A percentile compares a stretch with the other conserved stretches of the same genome.
These are phyloP conservation scores for Draba incana DNA, from an alignment of 345 rosid species.

Conservation along the genomic window DNA sequence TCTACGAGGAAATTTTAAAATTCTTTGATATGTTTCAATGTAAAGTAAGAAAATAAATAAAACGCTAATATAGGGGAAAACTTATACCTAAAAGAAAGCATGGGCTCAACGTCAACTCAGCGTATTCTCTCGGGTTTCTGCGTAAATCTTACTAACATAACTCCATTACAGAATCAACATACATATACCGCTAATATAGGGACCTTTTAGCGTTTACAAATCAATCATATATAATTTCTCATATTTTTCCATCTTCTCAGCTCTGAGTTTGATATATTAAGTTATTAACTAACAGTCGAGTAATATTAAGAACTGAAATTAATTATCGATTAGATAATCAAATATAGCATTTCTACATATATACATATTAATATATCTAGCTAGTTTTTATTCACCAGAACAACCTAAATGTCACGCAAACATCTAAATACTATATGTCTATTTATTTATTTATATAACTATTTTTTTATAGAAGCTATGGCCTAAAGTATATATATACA, in stretches of 20 bases:
- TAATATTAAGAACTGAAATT: background rate
- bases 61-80: background rate
- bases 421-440: background rate
- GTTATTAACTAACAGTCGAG: background rate
- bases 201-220: background rate
- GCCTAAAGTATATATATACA: background rate
- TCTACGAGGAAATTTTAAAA: slow-evolving; percentile 25
- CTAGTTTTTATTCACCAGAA: background rate
- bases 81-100: slow-evolving; percentile 20
- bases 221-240: background rate
- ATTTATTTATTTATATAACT: background rate
- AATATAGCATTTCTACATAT: background rate
- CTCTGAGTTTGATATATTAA: background rate
- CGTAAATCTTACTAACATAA: slow-evolving; percentile 24
- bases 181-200: background rate
- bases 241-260: background rate
- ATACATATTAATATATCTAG: background rate
- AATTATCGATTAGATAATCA: background rate
- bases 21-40: slow-evolving; percentile 23
- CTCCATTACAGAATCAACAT: background rate
- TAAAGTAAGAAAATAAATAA: slow-evolving; percentile 15
- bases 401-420: slow-evolving; percentile 29
- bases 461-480: background rate
- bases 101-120: slow-evolving; percentile 24
- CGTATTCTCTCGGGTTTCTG: slow-evolving; percentile 34